These are phyloP conservation scores for Diplodia scrobiculata DNA, from an alignment of 2,329 filamentous ascomycete species.

Conservation along the genomic window DNA sequence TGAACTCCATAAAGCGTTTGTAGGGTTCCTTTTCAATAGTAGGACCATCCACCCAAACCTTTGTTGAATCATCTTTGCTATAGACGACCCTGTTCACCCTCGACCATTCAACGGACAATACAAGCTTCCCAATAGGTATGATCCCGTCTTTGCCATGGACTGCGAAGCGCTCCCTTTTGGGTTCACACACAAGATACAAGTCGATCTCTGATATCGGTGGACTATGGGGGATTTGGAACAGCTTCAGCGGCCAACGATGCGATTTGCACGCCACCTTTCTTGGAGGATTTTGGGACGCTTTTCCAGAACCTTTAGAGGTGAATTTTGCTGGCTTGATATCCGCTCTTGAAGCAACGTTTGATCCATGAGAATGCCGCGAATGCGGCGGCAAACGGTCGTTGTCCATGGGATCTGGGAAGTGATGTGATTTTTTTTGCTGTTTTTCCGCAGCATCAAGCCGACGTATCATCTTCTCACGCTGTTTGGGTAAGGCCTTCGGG, in stretches of 20 bases:
- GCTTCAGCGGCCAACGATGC: neutral
- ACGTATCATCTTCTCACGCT: neutral
- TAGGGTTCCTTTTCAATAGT: neutral
- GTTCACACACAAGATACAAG: neutral
- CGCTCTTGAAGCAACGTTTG: neutral
- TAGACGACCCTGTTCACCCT: neutral
- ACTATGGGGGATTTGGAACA: neutral
- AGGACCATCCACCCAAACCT: neutral
- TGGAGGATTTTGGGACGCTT: neutral
- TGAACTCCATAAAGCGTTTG: conserved; percentile 5
- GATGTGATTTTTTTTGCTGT: neutral
- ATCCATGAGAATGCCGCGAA: neutral
- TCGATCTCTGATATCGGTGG: neutral
- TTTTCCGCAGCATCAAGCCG: neutral
- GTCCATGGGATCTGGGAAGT: neutral
- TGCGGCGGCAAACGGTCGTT: neutral
- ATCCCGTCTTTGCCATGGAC: neutral
- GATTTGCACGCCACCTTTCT: neutral
- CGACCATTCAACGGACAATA: neutral
- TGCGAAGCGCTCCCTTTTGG: neutral
- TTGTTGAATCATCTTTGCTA: neutral
- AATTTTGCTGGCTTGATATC: conserved; percentile 5
- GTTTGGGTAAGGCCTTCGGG: neutral
- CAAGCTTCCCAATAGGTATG: neutral
- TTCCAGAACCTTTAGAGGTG: neutral